Conservation (phyloP, 2,329 filamentous ascomycete genomes). For the Penicillium sp. region DNA sequence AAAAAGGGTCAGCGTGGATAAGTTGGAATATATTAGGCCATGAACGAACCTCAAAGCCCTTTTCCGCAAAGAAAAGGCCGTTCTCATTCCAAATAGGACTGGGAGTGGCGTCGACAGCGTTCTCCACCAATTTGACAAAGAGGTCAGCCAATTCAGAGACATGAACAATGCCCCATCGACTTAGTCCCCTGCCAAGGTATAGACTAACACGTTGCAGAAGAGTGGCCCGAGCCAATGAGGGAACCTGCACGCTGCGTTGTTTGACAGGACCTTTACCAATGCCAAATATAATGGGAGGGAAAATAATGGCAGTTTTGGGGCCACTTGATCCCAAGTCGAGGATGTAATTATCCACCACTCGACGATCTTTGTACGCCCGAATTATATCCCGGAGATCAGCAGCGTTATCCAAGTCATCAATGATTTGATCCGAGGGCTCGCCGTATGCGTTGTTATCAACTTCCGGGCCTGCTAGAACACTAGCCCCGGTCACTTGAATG, state of each 20-base stretch:
- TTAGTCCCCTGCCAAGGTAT: constrained; percentile 48
- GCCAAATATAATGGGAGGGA: constrained; percentile 55
- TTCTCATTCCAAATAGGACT: constrained; percentile 13
- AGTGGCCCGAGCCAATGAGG: constrained; percentile 36
- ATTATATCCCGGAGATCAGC: constrained; percentile 29
- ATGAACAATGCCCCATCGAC: constrained; percentile 53
- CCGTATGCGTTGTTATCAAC: constrained; percentile 27
- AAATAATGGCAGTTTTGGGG: constrained; percentile 52
- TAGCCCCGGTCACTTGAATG: constrained; percentile 37
- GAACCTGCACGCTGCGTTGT: constrained; percentile 45
- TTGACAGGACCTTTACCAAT: constrained; percentile 45
- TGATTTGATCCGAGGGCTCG: constrained; percentile 24
- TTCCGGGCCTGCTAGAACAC: constrained; percentile 28
- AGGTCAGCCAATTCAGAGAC: constrained; percentile 50
- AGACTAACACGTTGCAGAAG: constrained; percentile 45
- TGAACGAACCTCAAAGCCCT: constrained; percentile 4
- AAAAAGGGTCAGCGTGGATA: neutral
- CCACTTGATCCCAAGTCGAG: constrained; percentile 39
- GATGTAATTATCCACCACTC: constrained; percentile 59
- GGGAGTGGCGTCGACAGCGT: constrained; percentile 26
- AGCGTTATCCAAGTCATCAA: constrained; percentile 31
- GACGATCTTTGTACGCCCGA: constrained; percentile 44
- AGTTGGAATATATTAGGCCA: no score
- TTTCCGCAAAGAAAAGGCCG: constrained; percentile 14
- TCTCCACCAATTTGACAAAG: constrained; percentile 45